Evolutionary conservation across 108 stramenopile genomes (phyloP), one percentile per base, ranked within the genome.

Genomic region (Schizochytrium sp.): DNA sequence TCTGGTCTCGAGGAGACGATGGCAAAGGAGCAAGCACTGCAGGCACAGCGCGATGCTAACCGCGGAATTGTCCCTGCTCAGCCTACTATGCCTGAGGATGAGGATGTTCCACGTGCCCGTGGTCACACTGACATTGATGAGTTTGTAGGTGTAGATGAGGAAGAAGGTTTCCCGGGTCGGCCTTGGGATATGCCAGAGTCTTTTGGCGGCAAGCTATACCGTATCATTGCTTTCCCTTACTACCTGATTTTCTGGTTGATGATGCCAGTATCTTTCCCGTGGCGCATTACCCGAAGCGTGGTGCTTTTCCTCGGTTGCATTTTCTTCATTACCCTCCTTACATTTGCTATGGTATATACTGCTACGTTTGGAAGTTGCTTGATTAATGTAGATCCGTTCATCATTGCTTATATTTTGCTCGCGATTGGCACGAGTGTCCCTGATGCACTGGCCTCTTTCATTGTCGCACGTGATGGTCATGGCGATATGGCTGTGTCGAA

Each of bases 301-400:
- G 87, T 89, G 72, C 72, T 57, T 0, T 91, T 91, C 72, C 46
- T 91, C 91, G 49, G 47, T 38, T 72, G 88, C 90, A 89, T 92
- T 13, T 28, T 73, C 15, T 92, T 83, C 88, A 92, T 92, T 59
- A 88, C 88, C 40, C n/a, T 88, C 41, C 89, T 92, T 49, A 91
- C 90, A 41, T 87, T 91, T 83, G 90, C 73, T 88, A 91, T 92
- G 92, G 92, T 92, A 12, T 88, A 12, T 13, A 89, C 89, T 83
- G 88, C 88, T 12, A 73, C 87, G 44, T 88, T 72, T 28, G 88
- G 88, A n/a, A 90, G 76, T 53, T 83, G 76, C 47, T 40, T 83
- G 28, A 10, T 83, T 5, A n/a, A 83, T 10, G 28, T 83, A 2
- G 76, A 83, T 40, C 76, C 76, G 46, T 53, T 73, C 59, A 76